Conservation (phyloP, 352 stramenopile species). For the Albugo candida region DNA sequence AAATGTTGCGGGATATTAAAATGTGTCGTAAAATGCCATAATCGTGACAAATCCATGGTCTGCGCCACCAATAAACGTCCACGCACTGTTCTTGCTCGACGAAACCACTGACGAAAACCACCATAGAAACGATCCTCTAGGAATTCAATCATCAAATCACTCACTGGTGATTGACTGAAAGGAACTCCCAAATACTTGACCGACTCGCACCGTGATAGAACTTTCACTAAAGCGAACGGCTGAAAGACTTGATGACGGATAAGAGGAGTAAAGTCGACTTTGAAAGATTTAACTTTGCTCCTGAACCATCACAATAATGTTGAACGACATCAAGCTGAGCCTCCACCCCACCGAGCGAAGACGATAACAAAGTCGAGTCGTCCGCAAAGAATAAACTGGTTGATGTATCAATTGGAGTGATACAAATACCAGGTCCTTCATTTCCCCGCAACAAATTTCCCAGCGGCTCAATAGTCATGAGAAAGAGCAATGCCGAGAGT, state of each 20-base stretch:
- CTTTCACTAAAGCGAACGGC: constrained; percentile 1
- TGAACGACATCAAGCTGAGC: constrained; percentile 5
- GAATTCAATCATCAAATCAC: constrained; percentile 3
- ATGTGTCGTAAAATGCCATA: constrained; percentile 5
- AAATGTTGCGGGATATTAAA: neutral
- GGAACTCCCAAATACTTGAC: constrained; percentile 7
- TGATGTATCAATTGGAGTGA: neutral
- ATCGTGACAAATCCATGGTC: constrained; percentile 3
- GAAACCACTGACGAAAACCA: constrained; percentile 6
- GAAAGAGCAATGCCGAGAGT: constrained; percentile 9
- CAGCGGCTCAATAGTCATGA: constrained; percentile 3
- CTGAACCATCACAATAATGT: constrained; percentile 3
- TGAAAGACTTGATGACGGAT: constrained; percentile 1
- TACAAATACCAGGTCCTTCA: neutral
- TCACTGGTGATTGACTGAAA: constrained; percentile 5
- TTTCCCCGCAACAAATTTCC: constrained; percentile 2
- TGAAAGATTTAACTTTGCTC: constrained; percentile 3
- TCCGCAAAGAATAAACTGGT: constrained; percentile 7
- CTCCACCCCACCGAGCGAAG: constrained; percentile 1
- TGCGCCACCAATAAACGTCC: constrained; percentile 1
- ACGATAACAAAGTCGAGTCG: constrained; percentile 6
- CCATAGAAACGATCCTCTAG: constrained; percentile 8
- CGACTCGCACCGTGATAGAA: constrained; percentile 2
- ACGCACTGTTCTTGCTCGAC: constrained; percentile 3
- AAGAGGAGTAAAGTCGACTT: constrained; percentile 7